Conservation (phyloP, 2,329 filamentous ascomycete species). For the Monosporascus sp. region DNA sequence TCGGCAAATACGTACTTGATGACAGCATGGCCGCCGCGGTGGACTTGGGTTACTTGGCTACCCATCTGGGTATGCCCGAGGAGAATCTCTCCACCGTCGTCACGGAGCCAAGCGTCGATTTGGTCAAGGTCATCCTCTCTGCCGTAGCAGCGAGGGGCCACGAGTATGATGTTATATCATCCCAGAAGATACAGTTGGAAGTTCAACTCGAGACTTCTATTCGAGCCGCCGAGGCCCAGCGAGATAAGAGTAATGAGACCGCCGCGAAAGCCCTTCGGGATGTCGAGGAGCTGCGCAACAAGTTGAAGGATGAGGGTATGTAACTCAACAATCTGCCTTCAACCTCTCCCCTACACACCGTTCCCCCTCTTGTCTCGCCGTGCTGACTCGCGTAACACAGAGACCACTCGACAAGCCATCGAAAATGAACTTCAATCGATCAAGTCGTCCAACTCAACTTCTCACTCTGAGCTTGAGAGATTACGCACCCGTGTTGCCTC, state of each 20-base stretch:
- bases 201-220: conserved; percentile 92
- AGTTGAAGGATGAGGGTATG: conserved; percentile 77
- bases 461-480: conserved; percentile 68
- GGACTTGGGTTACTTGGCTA: conserved; percentile 68
- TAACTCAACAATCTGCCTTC: neutral
- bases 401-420: conserved; percentile 67
- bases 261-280: conserved; percentile 82
- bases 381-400: conserved; percentile 38
- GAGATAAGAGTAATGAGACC: conserved; percentile 73
- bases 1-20: conserved; percentile 17
- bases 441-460: conserved; percentile 68
- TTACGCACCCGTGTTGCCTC: conserved; percentile 79
- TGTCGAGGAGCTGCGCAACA: conserved; percentile 72
- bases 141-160: conserved; percentile 74
- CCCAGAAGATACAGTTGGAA: conserved; percentile 82
- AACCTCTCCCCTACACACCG: neutral
- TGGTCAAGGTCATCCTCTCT: conserved; percentile 69
- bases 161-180: conserved; percentile 74
- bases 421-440: conserved; percentile 78
- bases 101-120: conserved; percentile 68
- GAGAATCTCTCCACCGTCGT: conserved; percentile 55
- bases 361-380: neutral
- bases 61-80: conserved; percentile 65
- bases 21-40: conserved; percentile 57
- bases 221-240: conserved; percentile 75